Evolutionary conservation across 768 basidiomycete genomes (phyloP).

Genomic region (Candolleomyces efflorescens): DNA sequence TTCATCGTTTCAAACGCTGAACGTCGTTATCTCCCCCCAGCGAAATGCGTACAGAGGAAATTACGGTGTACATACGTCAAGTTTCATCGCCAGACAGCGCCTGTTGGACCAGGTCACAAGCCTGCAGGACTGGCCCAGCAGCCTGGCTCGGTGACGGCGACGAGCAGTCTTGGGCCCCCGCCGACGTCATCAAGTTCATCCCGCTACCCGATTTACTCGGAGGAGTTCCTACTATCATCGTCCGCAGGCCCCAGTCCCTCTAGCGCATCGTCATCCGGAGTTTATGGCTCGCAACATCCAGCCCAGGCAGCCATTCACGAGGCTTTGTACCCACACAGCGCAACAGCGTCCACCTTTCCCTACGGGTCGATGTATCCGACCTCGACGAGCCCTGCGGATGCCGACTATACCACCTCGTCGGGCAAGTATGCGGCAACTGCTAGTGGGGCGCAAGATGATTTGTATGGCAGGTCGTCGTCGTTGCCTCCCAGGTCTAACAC

Average conservation of each 20-base stretch:
- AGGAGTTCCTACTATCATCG: neutral
- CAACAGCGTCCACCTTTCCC: neutral
- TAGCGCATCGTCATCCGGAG: neutral
- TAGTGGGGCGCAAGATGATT: neutral
- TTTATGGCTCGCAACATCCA: neutral
- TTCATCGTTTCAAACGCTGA: neutral
- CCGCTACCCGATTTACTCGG: neutral
- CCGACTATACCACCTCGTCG: neutral
- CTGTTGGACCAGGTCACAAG: slow-evolving; percentile 67
- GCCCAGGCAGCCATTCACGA: neutral
- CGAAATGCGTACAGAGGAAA: slow-evolving; percentile 71
- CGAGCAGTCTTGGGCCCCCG: neutral
- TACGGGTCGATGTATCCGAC: neutral
- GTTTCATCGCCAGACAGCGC: slow-evolving; percentile 79
- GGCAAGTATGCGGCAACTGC: neutral
- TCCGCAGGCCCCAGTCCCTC: neutral
- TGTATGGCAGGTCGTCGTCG: neutral
- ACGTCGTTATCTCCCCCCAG: slow-evolving; percentile 28
- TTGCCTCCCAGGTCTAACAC: neutral
- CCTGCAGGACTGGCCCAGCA: slow-evolving; percentile 21
- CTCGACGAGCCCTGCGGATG: neutral
- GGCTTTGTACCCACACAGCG: neutral
- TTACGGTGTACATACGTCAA: slow-evolving; percentile 76
- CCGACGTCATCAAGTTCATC: neutral
- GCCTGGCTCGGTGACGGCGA: neutral